Percentiles rank a stretch among this genome's conserved stretches.
Evolutionary conservation across 768 basidiomycete genomes (phyloP).

Genomic region (Tephrocybe sp.): DNA sequence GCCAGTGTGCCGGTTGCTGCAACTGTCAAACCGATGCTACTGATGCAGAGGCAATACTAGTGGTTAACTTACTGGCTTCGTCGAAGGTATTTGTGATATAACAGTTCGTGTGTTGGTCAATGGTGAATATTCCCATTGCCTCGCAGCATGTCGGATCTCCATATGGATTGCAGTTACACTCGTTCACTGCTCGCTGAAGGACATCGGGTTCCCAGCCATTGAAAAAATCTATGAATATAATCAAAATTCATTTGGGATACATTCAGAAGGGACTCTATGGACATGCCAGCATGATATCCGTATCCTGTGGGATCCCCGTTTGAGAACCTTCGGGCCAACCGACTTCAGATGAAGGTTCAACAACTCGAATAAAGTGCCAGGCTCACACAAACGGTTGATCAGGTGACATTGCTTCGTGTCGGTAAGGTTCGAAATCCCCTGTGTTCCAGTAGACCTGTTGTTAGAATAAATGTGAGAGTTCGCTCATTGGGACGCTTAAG

Average conservation of each 20-base stretch:
- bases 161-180: conserved; percentile 37
- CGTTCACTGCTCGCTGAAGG: conserved; percentile 43
- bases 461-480: not conserved
- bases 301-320: conserved; percentile 49
- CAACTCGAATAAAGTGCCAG: no score
- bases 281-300: conserved; percentile 37
- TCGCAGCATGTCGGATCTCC: conserved; percentile 25
- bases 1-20: conserved; percentile 16
- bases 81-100: conserved; percentile 33
- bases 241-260: no score
- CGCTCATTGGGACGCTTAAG: not conserved
- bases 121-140: conserved; percentile 32
- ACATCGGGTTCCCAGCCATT: conserved; percentile 51
- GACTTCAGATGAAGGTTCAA: not conserved
- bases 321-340: conserved; percentile 19
- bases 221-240: conserved; percentile 35
- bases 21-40: no score
- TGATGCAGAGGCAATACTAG: not conserved
- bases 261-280: not conserved
- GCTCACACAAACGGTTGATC: conserved; percentile 35
- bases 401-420: conserved; percentile 31
- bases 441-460: conserved; percentile 34
- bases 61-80: conserved; percentile 29
- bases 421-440: conserved; percentile 18
- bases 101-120: conserved; percentile 30